phyloP scores from a whole-genome alignment of 164 flowering plant genomes.

The Vitis amurensis region DNA sequence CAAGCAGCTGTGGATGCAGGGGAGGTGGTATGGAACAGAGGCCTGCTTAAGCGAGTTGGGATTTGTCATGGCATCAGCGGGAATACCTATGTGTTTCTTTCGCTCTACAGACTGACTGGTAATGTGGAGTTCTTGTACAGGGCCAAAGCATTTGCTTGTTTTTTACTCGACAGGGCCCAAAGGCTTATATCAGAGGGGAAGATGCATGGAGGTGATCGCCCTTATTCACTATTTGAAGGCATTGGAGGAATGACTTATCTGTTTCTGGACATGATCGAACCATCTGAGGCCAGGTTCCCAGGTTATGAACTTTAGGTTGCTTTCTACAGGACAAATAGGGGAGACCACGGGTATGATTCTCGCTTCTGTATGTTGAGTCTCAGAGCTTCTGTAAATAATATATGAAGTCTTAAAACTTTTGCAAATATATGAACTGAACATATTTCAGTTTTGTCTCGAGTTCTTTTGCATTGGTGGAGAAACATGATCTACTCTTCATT shows the following conservation, averaged over 20 bases:
- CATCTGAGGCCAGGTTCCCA: conserved; percentile 64
- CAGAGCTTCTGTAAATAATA: too few relatives aligned
- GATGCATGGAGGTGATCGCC: conserved; percentile 81
- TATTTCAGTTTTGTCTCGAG: too few relatives aligned
- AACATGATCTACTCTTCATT: too few relatives aligned
- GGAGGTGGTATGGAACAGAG: conserved; percentile 82
- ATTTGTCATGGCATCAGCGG: conserved; percentile 92
- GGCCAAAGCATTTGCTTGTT: conserved; percentile 79
- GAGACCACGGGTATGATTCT: too few relatives aligned
- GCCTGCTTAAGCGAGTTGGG: conserved; percentile 78
- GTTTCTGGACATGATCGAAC: conserved; percentile 68
- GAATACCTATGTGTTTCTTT: conserved; percentile 76
- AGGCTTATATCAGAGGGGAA: conserved; percentile 51
- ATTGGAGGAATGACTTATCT: conserved; percentile 74
- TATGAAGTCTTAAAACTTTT: too few relatives aligned
- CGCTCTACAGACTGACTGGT: conserved; percentile 65
- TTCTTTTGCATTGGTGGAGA: too few relatives aligned
- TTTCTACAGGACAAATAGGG: too few relatives aligned
- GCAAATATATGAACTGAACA: too few relatives aligned
- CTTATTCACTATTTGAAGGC: conserved; percentile 82
- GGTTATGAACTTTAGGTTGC: conserved; percentile 52
- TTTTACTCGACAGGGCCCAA: conserved; percentile 62
- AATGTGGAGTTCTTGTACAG: conserved; percentile 49
- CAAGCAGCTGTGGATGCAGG: conserved; percentile 70
- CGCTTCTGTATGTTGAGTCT: too few relatives aligned